Base-by-base conservation (phyloP, 768 basidiomycete species). In the Russula sp. region DNA sequence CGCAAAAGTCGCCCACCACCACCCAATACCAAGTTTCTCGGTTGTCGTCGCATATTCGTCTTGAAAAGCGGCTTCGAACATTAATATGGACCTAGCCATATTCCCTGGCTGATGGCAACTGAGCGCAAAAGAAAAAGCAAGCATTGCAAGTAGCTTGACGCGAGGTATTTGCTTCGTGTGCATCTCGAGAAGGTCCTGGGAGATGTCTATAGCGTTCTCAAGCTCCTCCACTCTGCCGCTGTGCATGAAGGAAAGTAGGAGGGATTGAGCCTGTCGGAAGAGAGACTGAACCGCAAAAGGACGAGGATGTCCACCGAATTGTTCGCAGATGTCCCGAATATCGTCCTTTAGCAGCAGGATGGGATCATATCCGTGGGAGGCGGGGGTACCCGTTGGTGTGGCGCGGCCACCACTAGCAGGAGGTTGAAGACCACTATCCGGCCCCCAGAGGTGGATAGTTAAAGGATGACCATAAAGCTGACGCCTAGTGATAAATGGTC, bases 51-150 rank as follows among this genome's bases (percentile, higher is more conserved):
- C 45, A 32, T 20, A 48, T 3, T 48, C 56, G 2, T 48, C 56
- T 8, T 57, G 34, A 18, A 57, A 59, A 16, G 58, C 58, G 0
- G 22, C 31, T 59, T 51, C 39, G 40, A 59, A 51, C 50, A 32
- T 59, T 4, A 37, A 50, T 8, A 31, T 37, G 5, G 57, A 48
- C 27, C 16, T 39, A 10, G 16, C 16, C 35, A 1, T 57, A 27
- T 57, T 20, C 4, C 5, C 45, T 0, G 8, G 14, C 20, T 11
- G 22, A 13, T 57, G 57, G 35, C 2, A 37, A 6, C 57, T 18
- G 22, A 57, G 45, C 14, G 57, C 57, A 7, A 45, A 48, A 47
- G 35, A 57, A 14, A 57, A 57, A 18, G 57, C 57, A 27, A 57
- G 57, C 35, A 37, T 27, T 9, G 22, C 31, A 39, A 57, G 47